Base-by-base conservation (phyloP, 2,329 filamentous ascomycete species). In the Aspergillus sp. region DNA sequence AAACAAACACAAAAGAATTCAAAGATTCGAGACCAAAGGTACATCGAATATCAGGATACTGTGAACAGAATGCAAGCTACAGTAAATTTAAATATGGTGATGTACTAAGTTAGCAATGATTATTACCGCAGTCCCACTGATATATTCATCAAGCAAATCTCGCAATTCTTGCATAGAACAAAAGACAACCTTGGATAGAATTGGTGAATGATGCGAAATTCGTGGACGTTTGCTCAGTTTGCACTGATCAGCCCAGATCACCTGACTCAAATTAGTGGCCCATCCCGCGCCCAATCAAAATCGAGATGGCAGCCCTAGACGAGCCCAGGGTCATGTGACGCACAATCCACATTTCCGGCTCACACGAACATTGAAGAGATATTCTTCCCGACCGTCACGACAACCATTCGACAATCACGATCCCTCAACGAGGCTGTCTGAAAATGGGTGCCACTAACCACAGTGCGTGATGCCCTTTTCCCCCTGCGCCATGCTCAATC, bases 381-480 rank as follows among this genome's bases (percentile, higher is more conserved):
- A 28, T 62, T 59, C 59, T 57, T 61, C 59, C 59, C 63, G 58
- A 64, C 62, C 48, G 49, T 48, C 64, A 69, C 65, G 61, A 67
- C 65, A 54, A 68, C 64, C 55, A 60, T 60, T 19, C n/a, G 22
- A 47, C 45, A 57, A 67, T 64, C 57, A 66, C 67, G 64, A 64
- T 61, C 65, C 55, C 61, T 60, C 61, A 58, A 64, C 62, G 62
- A 66, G 71, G 69, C 72, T 67, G 66, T 45, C 64, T 63, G 64
- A 72, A 68, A 66, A 75, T 75, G 73, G 64, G 70, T 60, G 72
- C 72, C 64, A 65, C 65, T 57, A 73, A 74, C 69, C 64, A 65
- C 61, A 68, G 73, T 75, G 64, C 60, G 71, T 72, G 49, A 52
- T 41, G 43, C 47, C 30, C 45, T 19, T 19, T 30, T 49, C 23